A percentile compares a stretch with the other conserved stretches of the same genome.
Evolutionary conservation across 108 stramenopile species (phyloP).

Genomic region (Conticribra weissflogii): DNA sequence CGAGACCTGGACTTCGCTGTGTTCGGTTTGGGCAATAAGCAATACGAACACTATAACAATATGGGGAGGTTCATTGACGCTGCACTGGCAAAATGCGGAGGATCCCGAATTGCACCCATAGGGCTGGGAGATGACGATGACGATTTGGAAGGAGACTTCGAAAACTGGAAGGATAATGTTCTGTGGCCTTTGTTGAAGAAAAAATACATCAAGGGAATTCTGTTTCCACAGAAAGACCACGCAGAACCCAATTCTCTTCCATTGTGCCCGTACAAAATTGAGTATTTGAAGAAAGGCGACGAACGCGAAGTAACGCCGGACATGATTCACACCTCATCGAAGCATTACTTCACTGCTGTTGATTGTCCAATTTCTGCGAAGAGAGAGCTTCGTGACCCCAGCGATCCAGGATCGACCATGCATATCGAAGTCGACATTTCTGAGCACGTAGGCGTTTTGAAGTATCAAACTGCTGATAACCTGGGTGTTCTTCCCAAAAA

Average conservation of each 20-base stretch:
- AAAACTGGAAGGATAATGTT: constrained; percentile 88
- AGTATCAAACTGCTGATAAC: constrained; percentile 96
- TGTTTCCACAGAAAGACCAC: no score
- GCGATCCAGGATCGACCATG: constrained; percentile 85
- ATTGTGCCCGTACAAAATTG: constrained; percentile 61
- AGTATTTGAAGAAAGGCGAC: constrained; percentile 39
- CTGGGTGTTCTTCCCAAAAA: constrained; percentile 92
- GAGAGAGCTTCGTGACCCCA: constrained; percentile 79
- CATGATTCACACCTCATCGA: constrained; percentile 69
- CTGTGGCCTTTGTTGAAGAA: constrained; percentile 78
- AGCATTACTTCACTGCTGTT: constrained; percentile 77
- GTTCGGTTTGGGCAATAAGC: constrained; percentile 97
- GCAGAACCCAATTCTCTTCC: constrained; percentile 39
- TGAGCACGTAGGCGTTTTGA: constrained; percentile 39
- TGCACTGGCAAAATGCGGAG: constrained; percentile 79
- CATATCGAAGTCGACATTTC: constrained; percentile 96
- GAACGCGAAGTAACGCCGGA: constrained; percentile 17
- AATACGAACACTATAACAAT: constrained; percentile 98
- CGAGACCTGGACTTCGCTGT: constrained; percentile 80
- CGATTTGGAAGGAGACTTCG: constrained; percentile 97
- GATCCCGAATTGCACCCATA: constrained; percentile 58
- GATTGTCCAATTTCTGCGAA: constrained; percentile 72
- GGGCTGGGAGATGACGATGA: constrained; percentile 97
- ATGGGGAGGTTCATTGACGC: constrained; percentile 91
- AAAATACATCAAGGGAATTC: constrained; percentile 49